Evolutionary conservation across 2,329 filamentous ascomycete species (phyloP).

Genomic region (Fusarium euwallaceae): DNA sequence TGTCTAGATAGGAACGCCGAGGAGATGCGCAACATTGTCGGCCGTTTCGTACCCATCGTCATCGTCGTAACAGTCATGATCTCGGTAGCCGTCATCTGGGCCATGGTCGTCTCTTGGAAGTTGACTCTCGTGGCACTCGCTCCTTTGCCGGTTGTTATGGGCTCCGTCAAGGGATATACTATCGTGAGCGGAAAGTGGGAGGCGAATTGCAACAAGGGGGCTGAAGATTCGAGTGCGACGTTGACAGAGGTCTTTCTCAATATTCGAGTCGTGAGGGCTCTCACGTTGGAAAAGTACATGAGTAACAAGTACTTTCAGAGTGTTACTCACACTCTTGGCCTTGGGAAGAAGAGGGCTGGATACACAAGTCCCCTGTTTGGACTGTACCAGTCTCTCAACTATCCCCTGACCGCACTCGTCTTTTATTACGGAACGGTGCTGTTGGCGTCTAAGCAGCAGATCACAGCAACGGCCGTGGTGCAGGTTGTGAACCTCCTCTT

Average conservation of each 20-base stretch:
- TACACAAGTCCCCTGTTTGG: slow-evolving; percentile 82
- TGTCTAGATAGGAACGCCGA: slow-evolving; percentile 86
- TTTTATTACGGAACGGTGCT: slow-evolving; percentile 86
- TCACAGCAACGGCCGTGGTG: slow-evolving; percentile 71
- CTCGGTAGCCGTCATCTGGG: slow-evolving; percentile 78
- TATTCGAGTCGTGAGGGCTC: slow-evolving; percentile 81
- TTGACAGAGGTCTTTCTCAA: slow-evolving; percentile 83
- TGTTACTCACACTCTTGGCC: slow-evolving; percentile 63
- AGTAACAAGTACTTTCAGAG: slow-evolving; percentile 70
- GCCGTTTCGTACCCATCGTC: slow-evolving; percentile 79
- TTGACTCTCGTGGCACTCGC: slow-evolving; percentile 82
- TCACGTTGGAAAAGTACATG: slow-evolving; percentile 82
- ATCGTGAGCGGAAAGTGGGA: slow-evolving; percentile 80
- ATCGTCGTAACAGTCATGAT: slow-evolving; percentile 78
- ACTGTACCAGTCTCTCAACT: slow-evolving; percentile 78
- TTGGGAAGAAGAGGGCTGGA: slow-evolving; percentile 75
- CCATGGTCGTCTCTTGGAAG: slow-evolving; percentile 81
- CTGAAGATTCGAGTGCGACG: slow-evolving; percentile 66
- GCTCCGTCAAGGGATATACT: slow-evolving; percentile 75
- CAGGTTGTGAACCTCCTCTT: slow-evolving; percentile 85
- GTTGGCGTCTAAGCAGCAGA: slow-evolving; percentile 61
- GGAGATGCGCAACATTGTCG: slow-evolving; percentile 86
- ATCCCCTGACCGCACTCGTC: slow-evolving; percentile 81
- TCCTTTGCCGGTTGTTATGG: slow-evolving; percentile 75
- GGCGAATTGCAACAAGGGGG: slow-evolving; percentile 71